A percentile compares a stretch with the other conserved stretches of the same genome.
phyloP scores from a whole-genome alignment of 2,329 filamentous ascomycete species.

The Passalora sequoiae region DNA sequence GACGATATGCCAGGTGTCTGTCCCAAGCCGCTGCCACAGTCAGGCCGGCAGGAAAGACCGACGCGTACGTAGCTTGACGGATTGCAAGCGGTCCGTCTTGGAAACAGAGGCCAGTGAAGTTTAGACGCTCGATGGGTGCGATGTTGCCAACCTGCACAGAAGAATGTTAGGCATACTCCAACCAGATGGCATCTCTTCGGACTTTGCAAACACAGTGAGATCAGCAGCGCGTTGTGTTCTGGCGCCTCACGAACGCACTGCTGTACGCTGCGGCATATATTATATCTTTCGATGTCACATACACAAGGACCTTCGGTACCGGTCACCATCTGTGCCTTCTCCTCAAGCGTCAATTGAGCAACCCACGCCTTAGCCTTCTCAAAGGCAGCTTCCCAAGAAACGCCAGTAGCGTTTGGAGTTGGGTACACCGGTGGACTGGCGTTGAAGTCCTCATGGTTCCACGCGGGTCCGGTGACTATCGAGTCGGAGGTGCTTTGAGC shows the following conservation, averaged over 20 bases:
- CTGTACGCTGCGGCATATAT: too few species aligned
- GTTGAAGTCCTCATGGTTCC: constrained; percentile 21
- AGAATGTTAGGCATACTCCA: too few species aligned
- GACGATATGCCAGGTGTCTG: constrained; percentile 31
- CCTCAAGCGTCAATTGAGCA: constrained; percentile 35
- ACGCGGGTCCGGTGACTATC: constrained; percentile 11
- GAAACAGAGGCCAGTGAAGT: constrained; percentile 35
- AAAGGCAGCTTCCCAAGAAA: constrained; percentile 37
- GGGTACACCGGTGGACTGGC: constrained; percentile 21
- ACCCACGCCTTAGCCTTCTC: constrained; percentile 38
- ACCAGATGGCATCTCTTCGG: too few species aligned
- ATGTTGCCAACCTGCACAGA: constrained; percentile 20
- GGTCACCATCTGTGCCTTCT: constrained; percentile 39
- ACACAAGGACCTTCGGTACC: constrained; percentile 27
- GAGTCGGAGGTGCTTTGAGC: neutral
- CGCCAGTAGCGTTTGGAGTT: constrained; percentile 22
- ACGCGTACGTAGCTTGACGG: constrained; percentile 34
- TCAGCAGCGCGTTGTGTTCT: too few species aligned
- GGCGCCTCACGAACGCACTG: too few species aligned
- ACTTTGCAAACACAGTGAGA: too few species aligned
- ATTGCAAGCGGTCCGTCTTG: constrained; percentile 65
- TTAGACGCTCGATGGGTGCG: constrained; percentile 34
- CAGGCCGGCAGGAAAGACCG: constrained; percentile 36
- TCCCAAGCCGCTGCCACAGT: constrained; percentile 40
- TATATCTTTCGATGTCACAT: too few species aligned